These are phyloP conservation scores for Calonectria honghensis DNA, from an alignment of 2,329 filamentous ascomycete genomes.

Conservation along the genomic window DNA sequence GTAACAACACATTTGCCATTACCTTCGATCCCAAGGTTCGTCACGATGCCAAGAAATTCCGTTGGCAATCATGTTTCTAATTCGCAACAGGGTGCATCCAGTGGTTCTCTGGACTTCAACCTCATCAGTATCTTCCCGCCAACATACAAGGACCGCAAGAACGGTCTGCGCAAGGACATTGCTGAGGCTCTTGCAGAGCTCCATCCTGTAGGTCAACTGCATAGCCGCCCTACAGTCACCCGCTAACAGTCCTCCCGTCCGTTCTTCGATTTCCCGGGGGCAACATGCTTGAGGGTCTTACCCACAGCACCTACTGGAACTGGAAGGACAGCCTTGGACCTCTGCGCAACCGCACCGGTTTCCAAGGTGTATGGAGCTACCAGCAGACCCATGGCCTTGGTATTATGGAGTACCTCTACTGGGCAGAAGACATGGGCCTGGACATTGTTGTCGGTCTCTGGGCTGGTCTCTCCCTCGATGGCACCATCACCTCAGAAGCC, in stretches of 20 bases:
- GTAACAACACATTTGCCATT: constrained; percentile 74
- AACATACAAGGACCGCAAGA: constrained; percentile 74
- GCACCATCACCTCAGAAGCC: constrained; percentile 69
- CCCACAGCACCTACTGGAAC: constrained; percentile 67
- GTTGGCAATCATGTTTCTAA: neutral
- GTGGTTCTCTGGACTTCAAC: constrained; percentile 72
- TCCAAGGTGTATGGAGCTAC: constrained; percentile 75
- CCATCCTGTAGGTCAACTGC: constrained; percentile 64
- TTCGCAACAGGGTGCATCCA: constrained; percentile 56
- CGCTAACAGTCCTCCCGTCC: constrained; percentile 54
- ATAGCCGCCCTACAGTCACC: accelerated
- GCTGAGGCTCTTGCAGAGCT: constrained; percentile 71
- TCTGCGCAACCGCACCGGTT: constrained; percentile 72
- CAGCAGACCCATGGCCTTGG: constrained; percentile 78
- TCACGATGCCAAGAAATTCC: neutral
- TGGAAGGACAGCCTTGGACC: constrained; percentile 74
- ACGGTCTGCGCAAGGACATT: constrained; percentile 75
- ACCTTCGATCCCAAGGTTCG: constrained; percentile 67
- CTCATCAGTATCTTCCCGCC: constrained; percentile 77
- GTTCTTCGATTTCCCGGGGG: constrained; percentile 80
- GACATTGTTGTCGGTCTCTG: constrained; percentile 76
- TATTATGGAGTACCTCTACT: constrained; percentile 77
- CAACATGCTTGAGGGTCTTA: constrained; percentile 74
- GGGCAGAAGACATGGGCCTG: constrained; percentile 76
- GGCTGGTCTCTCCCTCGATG: constrained; percentile 73